Base-by-base conservation (phyloP, 1,139 yeast genomes). In the Suhomyces choctaworum region DNA sequence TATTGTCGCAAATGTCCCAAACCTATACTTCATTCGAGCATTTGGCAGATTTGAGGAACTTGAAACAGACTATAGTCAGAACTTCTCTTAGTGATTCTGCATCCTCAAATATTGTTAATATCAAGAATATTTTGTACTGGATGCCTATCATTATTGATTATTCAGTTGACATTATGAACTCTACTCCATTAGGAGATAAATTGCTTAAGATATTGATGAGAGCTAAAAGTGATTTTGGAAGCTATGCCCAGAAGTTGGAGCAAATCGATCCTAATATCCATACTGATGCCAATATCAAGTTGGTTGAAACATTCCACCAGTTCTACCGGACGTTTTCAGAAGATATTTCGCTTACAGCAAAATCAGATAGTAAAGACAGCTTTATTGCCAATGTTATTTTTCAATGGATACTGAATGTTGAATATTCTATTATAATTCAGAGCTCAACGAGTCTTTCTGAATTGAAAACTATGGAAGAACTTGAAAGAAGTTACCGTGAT, bases 111-210 rank as follows among this genome's bases (percentile, higher is more conserved):
- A 31, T 64, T 30, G 36, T 34, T 1, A 37, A 37, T 9, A 53
- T 62, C 21, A 42, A 41, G 14, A 31, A 33, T 7, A 32, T 56
- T 4, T 15, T 58, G 14, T 37, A 46, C 9, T 75, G 79, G 76
- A 46, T 80, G 14, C 80, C 82, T 24, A 61, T 58, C 20, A 45
- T 82, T 7, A 39, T 80, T 20, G 77, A 73, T 19, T 78, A 71
- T 52, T 76, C 80, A 1, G 52, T 62, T 13, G 54, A 66, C 7
- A 54, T 70, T 5, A 28, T 54, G 4, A 54, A 48, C 7, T 44
- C 60, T 5, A 37, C 48, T 7, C 37, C 44, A 3, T 23, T 37
- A 8, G 36, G 32, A 7, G 37, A 37, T 4, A 27, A n/a, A 5
- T 17, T 26, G 4, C 16, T 27, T 21, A 33, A 46, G 7, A 27